Percentiles rank a stretch among this genome's conserved stretches.
Evolutionary conservation across 2,329 filamentous ascomycete genomes (phyloP).

Genomic region (Fonsecaea nubica): DNA sequence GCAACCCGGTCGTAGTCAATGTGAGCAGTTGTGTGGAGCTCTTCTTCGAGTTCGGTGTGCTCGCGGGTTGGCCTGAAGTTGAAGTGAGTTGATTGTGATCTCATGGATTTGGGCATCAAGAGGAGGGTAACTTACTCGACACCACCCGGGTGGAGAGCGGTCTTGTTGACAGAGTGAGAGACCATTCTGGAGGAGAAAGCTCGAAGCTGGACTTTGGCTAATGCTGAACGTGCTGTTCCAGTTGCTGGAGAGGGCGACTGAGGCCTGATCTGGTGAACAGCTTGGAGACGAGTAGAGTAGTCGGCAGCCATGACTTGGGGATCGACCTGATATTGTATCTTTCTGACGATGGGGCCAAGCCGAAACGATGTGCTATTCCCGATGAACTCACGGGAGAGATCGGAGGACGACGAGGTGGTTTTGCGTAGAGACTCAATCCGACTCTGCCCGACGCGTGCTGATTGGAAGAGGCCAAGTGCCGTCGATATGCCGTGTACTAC

Average conservation of each 20-base stretch:
- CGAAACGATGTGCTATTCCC: slow-evolving; percentile 32
- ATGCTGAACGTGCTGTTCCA: slow-evolving; percentile 36
- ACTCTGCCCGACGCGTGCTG: slow-evolving; percentile 31
- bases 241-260: slow-evolving; percentile 37
- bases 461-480: slow-evolving; percentile 30
- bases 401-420: slow-evolving; percentile 28
- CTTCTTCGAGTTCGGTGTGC: slow-evolving; percentile 97
- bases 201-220: slow-evolving; percentile 38
- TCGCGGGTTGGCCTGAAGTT: slow-evolving; percentile 70
- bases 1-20: slow-evolving; percentile 99
- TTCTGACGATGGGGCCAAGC: slow-evolving; percentile 33
- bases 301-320: slow-evolving; percentile 34
- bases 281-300: slow-evolving; percentile 36
- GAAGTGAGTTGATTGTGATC: slow-evolving; percentile 24
- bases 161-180: slow-evolving; percentile 79
- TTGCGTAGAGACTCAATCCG: slow-evolving; percentile 26
- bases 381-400: slow-evolving; percentile 34
- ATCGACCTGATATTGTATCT: slow-evolving; percentile 34
- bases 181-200: slow-evolving; percentile 48
- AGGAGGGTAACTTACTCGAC: slow-evolving; percentile 70
- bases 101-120: slow-evolving; percentile 11
- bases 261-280: slow-evolving; percentile 37
- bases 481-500: slow-evolving; percentile 27
- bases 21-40: slow-evolving; percentile 95
- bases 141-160: slow-evolving; percentile 86